These are phyloP conservation scores for Blastobotrys petasosporus DNA, from an alignment of 1,139 yeast species.

Conservation along the genomic window DNA sequence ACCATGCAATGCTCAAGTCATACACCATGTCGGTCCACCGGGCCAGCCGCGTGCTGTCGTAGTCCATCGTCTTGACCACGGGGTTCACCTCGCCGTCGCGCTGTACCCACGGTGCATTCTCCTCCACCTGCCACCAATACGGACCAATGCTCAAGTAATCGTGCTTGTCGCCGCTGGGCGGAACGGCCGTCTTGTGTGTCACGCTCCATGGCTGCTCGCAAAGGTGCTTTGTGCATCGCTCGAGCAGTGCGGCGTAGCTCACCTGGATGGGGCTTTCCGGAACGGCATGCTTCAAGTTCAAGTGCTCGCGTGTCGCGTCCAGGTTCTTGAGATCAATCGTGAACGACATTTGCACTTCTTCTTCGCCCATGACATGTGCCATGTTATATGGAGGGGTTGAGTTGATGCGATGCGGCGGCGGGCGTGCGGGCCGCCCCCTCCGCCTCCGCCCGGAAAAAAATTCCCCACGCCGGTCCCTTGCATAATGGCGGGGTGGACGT, in stretches of 20 bases:
- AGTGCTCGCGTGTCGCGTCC: too few relatives aligned
- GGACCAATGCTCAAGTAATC: slow-evolving; percentile 4
- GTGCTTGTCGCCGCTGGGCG: slow-evolving; percentile 3
- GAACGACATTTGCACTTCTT: too few relatives aligned
- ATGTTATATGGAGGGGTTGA: too few relatives aligned
- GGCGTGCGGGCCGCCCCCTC: too few relatives aligned
- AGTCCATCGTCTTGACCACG: neutral
- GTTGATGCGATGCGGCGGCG: too few relatives aligned
- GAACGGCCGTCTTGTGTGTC: neutral
- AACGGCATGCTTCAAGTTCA: too few relatives aligned
- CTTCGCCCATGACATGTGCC: too few relatives aligned
- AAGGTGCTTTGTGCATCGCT: neutral
- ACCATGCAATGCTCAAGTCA: neutral
- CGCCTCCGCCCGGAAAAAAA: too few relatives aligned
- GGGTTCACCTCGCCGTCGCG: slow-evolving; percentile 5
- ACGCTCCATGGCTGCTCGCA: neutral
- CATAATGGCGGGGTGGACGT: too few relatives aligned
- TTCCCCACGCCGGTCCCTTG: too few relatives aligned
- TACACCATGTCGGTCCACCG: neutral
- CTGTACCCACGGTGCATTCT: neutral
- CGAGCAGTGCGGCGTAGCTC: neutral
- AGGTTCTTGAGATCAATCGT: too few relatives aligned
- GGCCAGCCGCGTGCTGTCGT: neutral
- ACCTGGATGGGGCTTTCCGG: too few relatives aligned
- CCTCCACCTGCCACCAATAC: slow-evolving; percentile 3